A percentile compares a stretch with the other conserved stretches of the same genome.
Evolutionary conservation across 2,329 filamentous ascomycete genomes (phyloP).

Genomic region (Pyrenochaeta sp.): DNA sequence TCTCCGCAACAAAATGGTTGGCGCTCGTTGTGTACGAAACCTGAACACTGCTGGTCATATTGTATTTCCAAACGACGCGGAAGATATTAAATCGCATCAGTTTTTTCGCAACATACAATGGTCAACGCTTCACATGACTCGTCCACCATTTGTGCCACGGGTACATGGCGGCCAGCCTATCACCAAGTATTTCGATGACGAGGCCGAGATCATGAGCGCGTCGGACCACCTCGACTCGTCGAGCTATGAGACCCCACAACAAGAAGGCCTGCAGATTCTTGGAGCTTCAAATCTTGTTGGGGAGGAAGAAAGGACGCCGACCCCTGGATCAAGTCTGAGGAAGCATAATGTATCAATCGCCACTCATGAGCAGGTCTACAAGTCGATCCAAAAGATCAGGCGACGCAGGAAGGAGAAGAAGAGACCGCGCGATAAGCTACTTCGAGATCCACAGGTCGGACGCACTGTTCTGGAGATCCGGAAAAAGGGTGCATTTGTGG

Average conservation of each 20-base stretch:
- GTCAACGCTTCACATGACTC: slow-evolving; percentile 74
- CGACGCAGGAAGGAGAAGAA: slow-evolving; percentile 74
- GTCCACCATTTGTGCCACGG: slow-evolving; percentile 81
- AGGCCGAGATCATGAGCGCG: slow-evolving; percentile 68
- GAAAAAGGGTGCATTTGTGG: slow-evolving; percentile 84
- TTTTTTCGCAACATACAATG: slow-evolving; percentile 86
- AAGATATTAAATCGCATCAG: slow-evolving; percentile 86
- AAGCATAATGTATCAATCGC: background rate
- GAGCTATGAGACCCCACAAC: slow-evolving; percentile 33
- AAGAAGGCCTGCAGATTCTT: background rate
- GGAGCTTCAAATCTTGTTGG: background rate
- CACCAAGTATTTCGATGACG: slow-evolving; percentile 90
- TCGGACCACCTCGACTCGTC: slow-evolving; percentile 47
- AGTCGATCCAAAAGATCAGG: slow-evolving; percentile 30
- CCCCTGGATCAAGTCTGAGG: slow-evolving; percentile 1
- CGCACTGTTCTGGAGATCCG: slow-evolving; percentile 78
- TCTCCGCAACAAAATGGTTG: slow-evolving; percentile 33
- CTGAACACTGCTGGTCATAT: slow-evolving; percentile 62
- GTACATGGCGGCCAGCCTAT: slow-evolving; percentile 62
- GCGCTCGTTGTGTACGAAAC: slow-evolving; percentile 36
- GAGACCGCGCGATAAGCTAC: slow-evolving; percentile 81
- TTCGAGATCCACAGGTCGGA: slow-evolving; percentile 75
- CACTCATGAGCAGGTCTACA: slow-evolving; percentile 8
- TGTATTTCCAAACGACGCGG: slow-evolving; percentile 84
- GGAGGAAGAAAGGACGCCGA: slow-evolving; percentile 1